Conservation (phyloP, 257 asterid genomes). For the Verbena officinalis region DNA sequence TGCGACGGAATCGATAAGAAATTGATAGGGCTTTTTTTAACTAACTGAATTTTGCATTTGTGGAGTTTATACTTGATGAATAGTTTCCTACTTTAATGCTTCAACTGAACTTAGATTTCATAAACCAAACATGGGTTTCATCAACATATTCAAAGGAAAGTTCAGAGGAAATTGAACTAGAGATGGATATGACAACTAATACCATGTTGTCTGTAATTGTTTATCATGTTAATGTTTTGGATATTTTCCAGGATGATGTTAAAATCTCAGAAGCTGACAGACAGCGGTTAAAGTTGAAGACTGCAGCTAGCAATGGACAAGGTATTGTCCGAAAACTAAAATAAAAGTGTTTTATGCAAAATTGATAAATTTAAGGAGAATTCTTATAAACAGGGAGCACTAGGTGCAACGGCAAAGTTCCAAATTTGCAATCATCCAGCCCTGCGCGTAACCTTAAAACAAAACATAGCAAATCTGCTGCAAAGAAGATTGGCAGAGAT, state of each 20-base stretch:
- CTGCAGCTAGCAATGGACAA: slow-evolving; percentile 40
- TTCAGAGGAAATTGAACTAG: background rate
- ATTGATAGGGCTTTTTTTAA: background rate
- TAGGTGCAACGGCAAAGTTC: slow-evolving; percentile 32
- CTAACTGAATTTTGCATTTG: background rate
- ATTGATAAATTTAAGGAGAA: slow-evolving; percentile 6
- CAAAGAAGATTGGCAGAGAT: slow-evolving; percentile 30
- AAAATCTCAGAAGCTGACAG: slow-evolving; percentile 55
- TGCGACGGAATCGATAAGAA: background rate
- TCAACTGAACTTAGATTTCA: background rate
- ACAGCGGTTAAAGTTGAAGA: slow-evolving; percentile 49
- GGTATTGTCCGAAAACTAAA: slow-evolving; percentile 38
- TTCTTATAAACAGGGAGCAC: slow-evolving; percentile 44
- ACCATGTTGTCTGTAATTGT: background rate
- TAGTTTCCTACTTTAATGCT: background rate
- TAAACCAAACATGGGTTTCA: background rate
- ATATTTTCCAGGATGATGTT: slow-evolving; percentile 55
- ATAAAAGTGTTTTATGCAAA: background rate
- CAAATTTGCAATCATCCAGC: slow-evolving; percentile 36
- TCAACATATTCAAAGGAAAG: background rate
- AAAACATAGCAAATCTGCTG: slow-evolving; percentile 34
- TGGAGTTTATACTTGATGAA: background rate
- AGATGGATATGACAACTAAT: background rate
- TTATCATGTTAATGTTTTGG: slow-evolving; percentile 13
- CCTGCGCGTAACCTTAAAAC: slow-evolving; percentile 36